Evolutionary conservation across 1,284 basidiomycete genomes (phyloP).

Genomic region (Porodaedalea pini): DNA sequence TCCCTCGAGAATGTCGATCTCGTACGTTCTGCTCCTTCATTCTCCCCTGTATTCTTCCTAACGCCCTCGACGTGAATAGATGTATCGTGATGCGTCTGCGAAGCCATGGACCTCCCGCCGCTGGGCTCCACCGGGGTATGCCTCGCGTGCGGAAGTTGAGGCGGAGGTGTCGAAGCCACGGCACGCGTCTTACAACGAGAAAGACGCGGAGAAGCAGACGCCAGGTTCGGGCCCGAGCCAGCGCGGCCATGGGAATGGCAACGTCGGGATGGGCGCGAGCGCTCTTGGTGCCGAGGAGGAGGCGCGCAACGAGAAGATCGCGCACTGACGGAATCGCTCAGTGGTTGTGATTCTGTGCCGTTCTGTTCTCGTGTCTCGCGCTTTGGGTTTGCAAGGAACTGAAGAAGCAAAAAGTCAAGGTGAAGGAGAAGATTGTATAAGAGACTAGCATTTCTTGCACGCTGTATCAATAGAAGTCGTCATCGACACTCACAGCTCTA

Average conservation of each 20-base stretch:
- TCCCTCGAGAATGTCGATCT: constrained; percentile 68
- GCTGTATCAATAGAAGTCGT: too few species aligned
- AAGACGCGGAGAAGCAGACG: constrained; percentile 4
- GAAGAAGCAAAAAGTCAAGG: too few species aligned
- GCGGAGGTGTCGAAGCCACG: constrained; percentile 25
- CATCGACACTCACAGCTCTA: too few species aligned
- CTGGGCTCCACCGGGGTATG: constrained; percentile 57
- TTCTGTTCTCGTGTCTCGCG: too few species aligned
- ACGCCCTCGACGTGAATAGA: constrained; percentile 33
- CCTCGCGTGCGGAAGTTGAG: constrained; percentile 38
- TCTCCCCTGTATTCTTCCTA: constrained; percentile 5
- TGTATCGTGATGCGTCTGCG: constrained; percentile 69
- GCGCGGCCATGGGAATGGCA: background rate
- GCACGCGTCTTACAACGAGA: background rate
- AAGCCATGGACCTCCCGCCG: constrained; percentile 62
- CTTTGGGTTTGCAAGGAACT: too few species aligned
- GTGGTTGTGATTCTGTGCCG: too few species aligned
- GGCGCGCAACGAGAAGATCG: constrained; percentile 24
- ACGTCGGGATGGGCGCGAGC: constrained; percentile 9
- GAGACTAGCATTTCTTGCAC: too few species aligned
- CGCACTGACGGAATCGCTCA: too few species aligned
- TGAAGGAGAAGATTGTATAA: too few species aligned
- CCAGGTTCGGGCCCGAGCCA: background rate
- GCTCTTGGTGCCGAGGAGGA: constrained; percentile 19
- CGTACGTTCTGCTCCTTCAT: constrained; percentile 35